These are phyloP conservation scores for Lachnellula hyalina DNA, from an alignment of 2,329 filamentous ascomycete species.

Conservation along the genomic window DNA sequence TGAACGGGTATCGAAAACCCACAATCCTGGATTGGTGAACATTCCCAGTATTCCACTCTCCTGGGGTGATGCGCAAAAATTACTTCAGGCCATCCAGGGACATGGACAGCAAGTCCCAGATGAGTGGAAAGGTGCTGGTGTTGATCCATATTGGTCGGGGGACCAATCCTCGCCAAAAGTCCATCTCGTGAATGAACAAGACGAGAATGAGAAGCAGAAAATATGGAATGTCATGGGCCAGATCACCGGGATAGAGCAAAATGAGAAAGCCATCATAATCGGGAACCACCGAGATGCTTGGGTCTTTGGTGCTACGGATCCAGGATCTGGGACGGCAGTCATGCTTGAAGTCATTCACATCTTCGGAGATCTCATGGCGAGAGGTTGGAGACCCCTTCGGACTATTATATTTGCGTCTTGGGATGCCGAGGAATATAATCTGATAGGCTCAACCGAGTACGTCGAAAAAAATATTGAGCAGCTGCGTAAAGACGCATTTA, in stretches of 20 bases:
- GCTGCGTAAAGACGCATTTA: conserved; percentile 69
- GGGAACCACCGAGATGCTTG: conserved; percentile 93
- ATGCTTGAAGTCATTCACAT: conserved; percentile 85
- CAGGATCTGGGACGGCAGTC: conserved; percentile 82
- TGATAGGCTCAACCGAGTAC: conserved; percentile 90
- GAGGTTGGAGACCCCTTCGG: conserved; percentile 86
- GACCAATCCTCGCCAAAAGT: conserved; percentile 69
- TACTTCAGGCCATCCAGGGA: conserved; percentile 72
- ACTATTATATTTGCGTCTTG: conserved; percentile 96
- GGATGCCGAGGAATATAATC: conserved; percentile 91
- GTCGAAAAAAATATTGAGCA: conserved; percentile 77
- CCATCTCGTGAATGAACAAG: conserved; percentile 78
- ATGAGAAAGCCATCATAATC: conserved; percentile 77
- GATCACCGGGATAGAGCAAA: conserved; percentile 79
- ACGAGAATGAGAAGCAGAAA: conserved; percentile 73
- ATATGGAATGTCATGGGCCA: conserved; percentile 91
- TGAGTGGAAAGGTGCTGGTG: conserved; percentile 73
- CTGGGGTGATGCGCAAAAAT: conserved; percentile 79
- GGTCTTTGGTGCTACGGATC: conserved; percentile 81
- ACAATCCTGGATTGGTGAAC: conserved; percentile 66
- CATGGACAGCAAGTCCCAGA: conserved; percentile 64
- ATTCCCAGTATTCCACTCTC: conserved; percentile 89
- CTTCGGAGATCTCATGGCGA: conserved; percentile 69
- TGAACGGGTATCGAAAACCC: conserved; percentile 61
- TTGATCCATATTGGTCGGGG: conserved; percentile 83